Evolutionary conservation across 345 rosid genomes (phyloP).

Genomic region (Hibiscus tridactylites): DNA sequence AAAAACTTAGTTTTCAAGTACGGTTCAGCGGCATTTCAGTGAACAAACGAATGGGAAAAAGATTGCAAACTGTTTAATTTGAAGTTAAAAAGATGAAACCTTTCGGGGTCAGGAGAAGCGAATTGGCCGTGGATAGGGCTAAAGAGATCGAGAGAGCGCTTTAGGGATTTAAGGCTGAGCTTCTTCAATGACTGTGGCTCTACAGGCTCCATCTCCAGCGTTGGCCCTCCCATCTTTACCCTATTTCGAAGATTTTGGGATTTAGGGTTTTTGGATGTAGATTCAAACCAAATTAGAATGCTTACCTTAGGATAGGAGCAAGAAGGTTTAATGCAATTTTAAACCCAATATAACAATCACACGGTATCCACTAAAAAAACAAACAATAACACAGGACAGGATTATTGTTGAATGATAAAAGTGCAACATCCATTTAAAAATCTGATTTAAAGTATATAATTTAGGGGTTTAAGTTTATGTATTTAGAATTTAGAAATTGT

Average conservation of each 20-base stretch:
- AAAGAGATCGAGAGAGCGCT: slow-evolving; percentile 85
- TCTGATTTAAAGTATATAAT: too few species aligned
- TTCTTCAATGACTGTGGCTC: slow-evolving; percentile 90
- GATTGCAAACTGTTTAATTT: background rate
- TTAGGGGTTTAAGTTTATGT: too few species aligned
- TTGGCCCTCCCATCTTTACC: slow-evolving; percentile 31
- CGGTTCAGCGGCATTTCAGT: too few species aligned
- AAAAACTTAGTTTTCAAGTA: background rate
- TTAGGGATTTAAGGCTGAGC: slow-evolving; percentile 75
- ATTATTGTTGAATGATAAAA: too few species aligned
- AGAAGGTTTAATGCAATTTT: too few species aligned
- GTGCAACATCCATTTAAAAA: too few species aligned
- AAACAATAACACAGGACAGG: too few species aligned
- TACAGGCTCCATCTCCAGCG: slow-evolving; percentile 71
- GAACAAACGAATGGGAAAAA: background rate
- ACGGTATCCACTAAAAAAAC: too few species aligned
- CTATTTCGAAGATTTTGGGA: background rate
- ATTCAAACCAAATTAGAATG: background rate
- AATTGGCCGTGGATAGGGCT: slow-evolving; percentile 65
- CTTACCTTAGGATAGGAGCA: too few species aligned
- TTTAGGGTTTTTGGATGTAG: background rate
- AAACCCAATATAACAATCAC: too few species aligned
- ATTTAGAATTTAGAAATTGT: too few species aligned
- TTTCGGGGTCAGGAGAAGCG: slow-evolving; percentile 70
- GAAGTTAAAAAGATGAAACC: slow-evolving; percentile 32